These are phyloP conservation scores for Termitomyces sp. DNA, from an alignment of 768 basidiomycete genomes.

Conservation along the genomic window DNA sequence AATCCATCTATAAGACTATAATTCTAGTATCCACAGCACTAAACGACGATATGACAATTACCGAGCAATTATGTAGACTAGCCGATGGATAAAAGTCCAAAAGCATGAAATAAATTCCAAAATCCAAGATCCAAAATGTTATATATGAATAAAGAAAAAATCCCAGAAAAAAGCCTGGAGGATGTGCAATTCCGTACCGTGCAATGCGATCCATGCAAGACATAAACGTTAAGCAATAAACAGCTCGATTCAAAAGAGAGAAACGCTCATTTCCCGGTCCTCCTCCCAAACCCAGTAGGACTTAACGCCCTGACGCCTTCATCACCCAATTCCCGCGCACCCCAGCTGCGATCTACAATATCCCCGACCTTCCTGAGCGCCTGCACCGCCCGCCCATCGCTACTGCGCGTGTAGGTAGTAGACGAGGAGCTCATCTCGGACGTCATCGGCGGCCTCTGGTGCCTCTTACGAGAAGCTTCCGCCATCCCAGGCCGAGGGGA, in stretches of 20 bases:
- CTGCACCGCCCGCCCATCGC: conserved; percentile 14
- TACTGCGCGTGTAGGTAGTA: not conserved
- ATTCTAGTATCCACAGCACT: not conserved
- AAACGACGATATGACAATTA: not conserved
- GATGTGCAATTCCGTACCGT: not conserved
- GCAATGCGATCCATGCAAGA: not conserved
- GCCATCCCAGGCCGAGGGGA: conserved; percentile 8
- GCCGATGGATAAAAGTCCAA: not conserved
- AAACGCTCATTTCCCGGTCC: not conserved
- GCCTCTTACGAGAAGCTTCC: not conserved
- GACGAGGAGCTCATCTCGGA: conserved; percentile 6
- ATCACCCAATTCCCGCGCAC: conserved; percentile 16
- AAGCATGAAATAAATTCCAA: not conserved
- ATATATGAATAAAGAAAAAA: not conserved
- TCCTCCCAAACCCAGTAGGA: conserved; percentile 18
- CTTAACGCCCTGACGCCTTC: conserved; percentile 17
- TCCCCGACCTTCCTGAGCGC: conserved; percentile 27
- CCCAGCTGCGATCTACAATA: conserved; percentile 31
- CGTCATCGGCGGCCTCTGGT: conserved; percentile 2
- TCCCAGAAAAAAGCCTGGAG: not conserved
- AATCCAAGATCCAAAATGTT: not conserved
- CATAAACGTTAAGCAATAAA: not conserved
- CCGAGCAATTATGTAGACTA: not conserved
- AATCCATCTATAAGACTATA: not conserved
- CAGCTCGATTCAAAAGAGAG: not conserved